Evolutionary conservation across 1,284 basidiomycete genomes (phyloP), one percentile per base, ranked within the genome.

Genomic region (Moniliophthora roreri): DNA sequence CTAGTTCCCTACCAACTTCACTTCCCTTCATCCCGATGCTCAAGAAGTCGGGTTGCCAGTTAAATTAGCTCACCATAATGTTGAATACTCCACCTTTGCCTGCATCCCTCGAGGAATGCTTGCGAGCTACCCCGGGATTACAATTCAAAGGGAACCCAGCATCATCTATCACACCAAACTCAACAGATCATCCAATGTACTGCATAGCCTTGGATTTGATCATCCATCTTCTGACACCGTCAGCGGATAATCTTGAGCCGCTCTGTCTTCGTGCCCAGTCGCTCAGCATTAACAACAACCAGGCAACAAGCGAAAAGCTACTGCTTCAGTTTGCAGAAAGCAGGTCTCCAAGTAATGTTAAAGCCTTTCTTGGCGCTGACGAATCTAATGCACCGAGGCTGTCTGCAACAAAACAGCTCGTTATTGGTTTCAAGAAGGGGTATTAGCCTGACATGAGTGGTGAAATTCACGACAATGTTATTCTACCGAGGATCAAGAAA

Each of bases 211-310:
- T 44, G 37, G 49, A 55, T 28, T 35, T 24, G 0, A 28, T 55
- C 37, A 13, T 55, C 15, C 10, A 34, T 6, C 45, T 26, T 36
- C 49, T 55, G 13, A 48, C 53, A 2, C 24, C 40, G 15, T 23
- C 49, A 5, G 20, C 32, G 7, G 35, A 35, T 20, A 47, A 51
- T 18, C 44, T 34, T n/a, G 13, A 37, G 7, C 53, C 53, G n/a
- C 9, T 55, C 20, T 55, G 53, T 48, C 53, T 49, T 11, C 49
- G 45, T 13, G 37, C 51, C 13, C n/a, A 51, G 21, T 46, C 45
- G 11, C 24, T 55, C 20, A 23, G 45, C 2, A 18, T 55, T 23
- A n/a, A 41, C 9, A 44, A 41, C 13, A 47, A 39, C 45, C 41
- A 36, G n/a, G 18, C 46, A 23, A 26, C 42, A 6, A 47, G 38